A percentile compares a stretch with the other conserved stretches of the same genome.
phyloP scores from a whole-genome alignment of 768 basidiomycete species.

The Lactarius hatsudake region DNA sequence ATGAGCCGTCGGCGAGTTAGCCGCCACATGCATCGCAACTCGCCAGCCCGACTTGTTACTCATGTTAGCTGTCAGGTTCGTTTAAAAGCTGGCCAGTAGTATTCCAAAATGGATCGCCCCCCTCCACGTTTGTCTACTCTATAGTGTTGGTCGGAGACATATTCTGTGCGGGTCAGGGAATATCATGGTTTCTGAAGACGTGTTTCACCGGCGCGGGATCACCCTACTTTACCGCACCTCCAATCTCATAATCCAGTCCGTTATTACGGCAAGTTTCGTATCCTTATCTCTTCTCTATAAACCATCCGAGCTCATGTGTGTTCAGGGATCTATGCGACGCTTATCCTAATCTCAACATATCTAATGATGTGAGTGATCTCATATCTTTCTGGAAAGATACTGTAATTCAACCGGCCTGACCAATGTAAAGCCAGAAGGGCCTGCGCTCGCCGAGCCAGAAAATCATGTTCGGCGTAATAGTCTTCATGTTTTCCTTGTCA shows the following conservation, averaged over 20 bases:
- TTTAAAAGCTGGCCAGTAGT: background rate
- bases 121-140: background rate
- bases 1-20: background rate
- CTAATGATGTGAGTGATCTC: background rate
- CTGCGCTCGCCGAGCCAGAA: background rate
- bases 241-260: background rate
- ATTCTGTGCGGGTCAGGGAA: background rate
- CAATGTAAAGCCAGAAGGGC: background rate
- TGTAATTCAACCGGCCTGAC: too few species aligned
- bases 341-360: background rate
- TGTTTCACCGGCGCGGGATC: background rate
- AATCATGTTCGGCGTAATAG: background rate
- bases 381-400: background rate
- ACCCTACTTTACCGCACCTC: background rate
- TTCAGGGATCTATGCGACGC: background rate
- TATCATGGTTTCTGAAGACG: background rate
- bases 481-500: constrained; percentile 5
- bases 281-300: background rate
- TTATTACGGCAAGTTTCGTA: background rate
- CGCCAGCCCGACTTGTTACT: too few species aligned
- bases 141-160: background rate
- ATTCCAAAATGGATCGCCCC: background rate
- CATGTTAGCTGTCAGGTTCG: background rate
- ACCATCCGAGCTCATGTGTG: background rate
- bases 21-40: background rate